Conservation (phyloP, 805 yeast genomes). For the Barnettozyma sucrosica region DNA sequence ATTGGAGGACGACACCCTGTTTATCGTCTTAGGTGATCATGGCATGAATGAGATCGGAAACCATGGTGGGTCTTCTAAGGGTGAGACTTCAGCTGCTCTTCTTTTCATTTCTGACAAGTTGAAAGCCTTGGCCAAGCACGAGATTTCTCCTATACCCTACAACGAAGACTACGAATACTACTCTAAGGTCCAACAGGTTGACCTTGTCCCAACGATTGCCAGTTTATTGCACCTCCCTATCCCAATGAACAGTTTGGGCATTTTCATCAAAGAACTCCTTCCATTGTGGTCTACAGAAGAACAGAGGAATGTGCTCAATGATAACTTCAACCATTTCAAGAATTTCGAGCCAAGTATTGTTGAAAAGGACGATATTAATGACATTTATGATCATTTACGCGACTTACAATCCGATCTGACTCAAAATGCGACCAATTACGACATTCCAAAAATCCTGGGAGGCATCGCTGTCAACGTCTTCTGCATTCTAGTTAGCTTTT, state of each 20-base stretch:
- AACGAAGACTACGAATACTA: slow-evolving; percentile 49
- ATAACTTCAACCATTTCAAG: slow-evolving; percentile 55
- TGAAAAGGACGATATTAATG: slow-evolving; percentile 9
- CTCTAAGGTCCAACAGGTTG: slow-evolving; percentile 61
- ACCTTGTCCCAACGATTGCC: slow-evolving; percentile 81
- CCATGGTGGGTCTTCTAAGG: slow-evolving; percentile 92
- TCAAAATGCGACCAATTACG: slow-evolving; percentile 67
- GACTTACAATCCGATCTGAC: slow-evolving; percentile 46
- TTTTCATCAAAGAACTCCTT: slow-evolving; percentile 54
- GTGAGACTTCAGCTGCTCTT: slow-evolving; percentile 88
- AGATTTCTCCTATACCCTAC: slow-evolving; percentile 20
- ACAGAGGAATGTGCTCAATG: slow-evolving; percentile 34
- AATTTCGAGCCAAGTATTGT: slow-evolving; percentile 31
- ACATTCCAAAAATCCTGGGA: slow-evolving; percentile 40
- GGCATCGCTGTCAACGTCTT: slow-evolving; percentile 24
- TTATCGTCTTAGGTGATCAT: slow-evolving; percentile 86
- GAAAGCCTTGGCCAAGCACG: slow-evolving; percentile 16
- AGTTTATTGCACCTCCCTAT: slow-evolving; percentile 75
- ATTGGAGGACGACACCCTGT: slow-evolving; percentile 46
- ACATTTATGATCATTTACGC: slow-evolving; percentile 12
- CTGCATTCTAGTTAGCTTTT: slow-evolving; percentile 9
- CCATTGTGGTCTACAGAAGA: slow-evolving; percentile 40
- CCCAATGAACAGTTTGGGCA: slow-evolving; percentile 85
- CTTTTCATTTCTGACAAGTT: slow-evolving; percentile 63
- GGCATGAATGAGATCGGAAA: slow-evolving; percentile 96